Conservation (phyloP, 2,329 filamentous ascomycete species). For the Fusarium sulawesiense region DNA sequence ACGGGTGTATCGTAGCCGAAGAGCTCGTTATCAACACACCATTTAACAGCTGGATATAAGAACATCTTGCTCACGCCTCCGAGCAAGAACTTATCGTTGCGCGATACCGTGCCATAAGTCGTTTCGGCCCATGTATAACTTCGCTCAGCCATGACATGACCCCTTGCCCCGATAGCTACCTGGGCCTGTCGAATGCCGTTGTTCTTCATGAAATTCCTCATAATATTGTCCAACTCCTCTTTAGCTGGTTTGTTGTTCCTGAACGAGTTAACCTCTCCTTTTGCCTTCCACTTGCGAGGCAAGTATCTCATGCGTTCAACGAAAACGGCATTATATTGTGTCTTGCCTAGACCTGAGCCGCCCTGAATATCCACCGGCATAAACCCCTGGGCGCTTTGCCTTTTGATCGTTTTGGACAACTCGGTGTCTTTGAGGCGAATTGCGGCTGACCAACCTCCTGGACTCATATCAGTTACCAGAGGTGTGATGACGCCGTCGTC, state of each 20-base stretch:
- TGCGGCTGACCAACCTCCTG: conserved; percentile 22
- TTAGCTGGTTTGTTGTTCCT: background rate
- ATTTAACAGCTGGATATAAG: conserved; percentile 21
- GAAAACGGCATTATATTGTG: conserved; percentile 31
- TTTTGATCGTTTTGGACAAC: background rate
- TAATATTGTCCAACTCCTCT: conserved; percentile 2
- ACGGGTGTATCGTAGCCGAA: conserved; percentile 17
- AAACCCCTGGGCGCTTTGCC: background rate
- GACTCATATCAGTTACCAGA: conserved; percentile 26
- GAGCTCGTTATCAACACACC: background rate
- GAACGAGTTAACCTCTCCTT: background rate
- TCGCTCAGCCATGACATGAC: conserved; percentile 17
- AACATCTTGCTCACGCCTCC: conserved; percentile 36
- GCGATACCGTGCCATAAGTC: conserved; percentile 18
- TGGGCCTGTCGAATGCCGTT: conserved; percentile 37
- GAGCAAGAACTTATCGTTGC: conserved; percentile 30
- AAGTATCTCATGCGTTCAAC: conserved; percentile 3
- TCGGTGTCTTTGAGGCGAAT: conserved; percentile 1
- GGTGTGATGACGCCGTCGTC: conserved; percentile 33
- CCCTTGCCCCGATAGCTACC: conserved; percentile 22
- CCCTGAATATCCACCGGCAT: conserved; percentile 31
- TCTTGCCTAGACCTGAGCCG: background rate
- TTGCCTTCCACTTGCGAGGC: conserved; percentile 13
- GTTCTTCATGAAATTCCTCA: conserved; percentile 26
- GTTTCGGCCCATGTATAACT: conserved; percentile 37